phyloP scores from a whole-genome alignment of 2,329 filamentous ascomycete genomes.

The Xylaria sp. region DNA sequence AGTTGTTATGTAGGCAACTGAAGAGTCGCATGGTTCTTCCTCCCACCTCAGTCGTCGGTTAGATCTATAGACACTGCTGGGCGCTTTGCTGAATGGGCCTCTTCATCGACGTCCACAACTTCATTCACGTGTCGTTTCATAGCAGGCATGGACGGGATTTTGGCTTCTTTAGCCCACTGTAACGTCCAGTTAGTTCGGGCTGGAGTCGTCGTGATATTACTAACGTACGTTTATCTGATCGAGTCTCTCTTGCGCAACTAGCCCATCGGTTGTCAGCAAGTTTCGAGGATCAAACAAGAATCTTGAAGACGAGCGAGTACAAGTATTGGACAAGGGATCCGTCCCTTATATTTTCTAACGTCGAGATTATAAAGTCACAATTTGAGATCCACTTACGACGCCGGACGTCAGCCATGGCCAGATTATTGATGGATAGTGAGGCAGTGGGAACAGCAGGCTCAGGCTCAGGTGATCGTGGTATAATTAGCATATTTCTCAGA shows the following conservation, averaged over 20 bases:
- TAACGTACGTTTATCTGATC: slow-evolving; percentile 44
- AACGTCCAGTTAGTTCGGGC: background rate
- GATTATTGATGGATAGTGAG: slow-evolving; percentile 22
- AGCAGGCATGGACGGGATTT: slow-evolving; percentile 28
- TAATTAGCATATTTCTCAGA: slow-evolving; percentile 46
- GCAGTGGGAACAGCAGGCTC: slow-evolving; percentile 2
- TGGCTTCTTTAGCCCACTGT: slow-evolving; percentile 31
- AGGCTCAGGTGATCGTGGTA: slow-evolving; percentile 44
- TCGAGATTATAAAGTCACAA: background rate
- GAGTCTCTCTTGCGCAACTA: slow-evolving; percentile 47
- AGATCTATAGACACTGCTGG: slow-evolving; percentile 40
- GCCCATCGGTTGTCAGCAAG: background rate
- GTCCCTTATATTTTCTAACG: background rate
- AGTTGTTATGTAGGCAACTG: background rate
- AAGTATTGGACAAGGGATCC: background rate
- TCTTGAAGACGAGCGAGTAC: background rate
- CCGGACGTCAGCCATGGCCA: slow-evolving; percentile 43
- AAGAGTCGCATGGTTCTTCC: background rate
- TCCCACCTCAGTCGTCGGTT: slow-evolving; percentile 36
- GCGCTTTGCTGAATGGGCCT: slow-evolving; percentile 35
- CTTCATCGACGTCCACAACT: slow-evolving; percentile 42
- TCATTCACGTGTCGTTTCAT: slow-evolving; percentile 44
- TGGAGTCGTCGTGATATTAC: background rate
- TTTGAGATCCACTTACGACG: slow-evolving; percentile 21
- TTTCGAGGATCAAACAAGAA: background rate